Evolutionary conservation across 257 asterid genomes (phyloP).

Genomic region (Solanum tacnaense): DNA sequence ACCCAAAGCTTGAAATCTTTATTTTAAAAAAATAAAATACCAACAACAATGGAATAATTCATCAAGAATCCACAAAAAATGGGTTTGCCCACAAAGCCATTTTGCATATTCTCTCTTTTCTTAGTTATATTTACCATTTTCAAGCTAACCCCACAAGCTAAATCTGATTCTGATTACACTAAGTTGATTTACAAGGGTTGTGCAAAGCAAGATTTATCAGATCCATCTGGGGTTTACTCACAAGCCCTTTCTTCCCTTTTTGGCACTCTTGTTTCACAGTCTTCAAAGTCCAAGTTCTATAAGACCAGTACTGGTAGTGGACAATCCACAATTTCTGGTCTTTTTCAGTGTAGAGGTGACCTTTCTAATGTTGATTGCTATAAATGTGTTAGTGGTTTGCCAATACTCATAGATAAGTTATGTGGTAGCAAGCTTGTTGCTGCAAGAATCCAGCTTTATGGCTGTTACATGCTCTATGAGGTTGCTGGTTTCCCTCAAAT

Average conservation of each 20-base stretch:
- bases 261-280: slow-evolving; percentile 79
- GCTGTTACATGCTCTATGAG: slow-evolving; percentile 88
- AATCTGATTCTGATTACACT: slow-evolving; percentile 55
- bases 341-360: slow-evolving; percentile 90
- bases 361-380: slow-evolving; percentile 81
- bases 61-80: not conserved
- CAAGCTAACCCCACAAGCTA: slow-evolving; percentile 31
- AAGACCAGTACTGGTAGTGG: slow-evolving; percentile 57
- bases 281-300: slow-evolving; percentile 72
- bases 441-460: slow-evolving; percentile 81
- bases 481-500: slow-evolving; percentile 59
- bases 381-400: slow-evolving; percentile 67
- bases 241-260: slow-evolving; percentile 77
- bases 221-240: slow-evolving; percentile 80
- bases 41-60: not conserved
- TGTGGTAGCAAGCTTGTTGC: slow-evolving; percentile 65
- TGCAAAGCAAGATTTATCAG: slow-evolving; percentile 72
- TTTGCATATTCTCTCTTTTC: slow-evolving; percentile 21
- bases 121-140: slow-evolving; percentile 22
- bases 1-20: not conserved
- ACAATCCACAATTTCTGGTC: slow-evolving; percentile 66
- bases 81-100: not conserved
- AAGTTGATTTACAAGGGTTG: slow-evolving; percentile 88
- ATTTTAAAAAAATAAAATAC: not conserved
- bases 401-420: slow-evolving; percentile 75